These are phyloP conservation scores for Fusarium buharicum DNA, from an alignment of 2,329 filamentous ascomycete genomes.

Conservation along the genomic window DNA sequence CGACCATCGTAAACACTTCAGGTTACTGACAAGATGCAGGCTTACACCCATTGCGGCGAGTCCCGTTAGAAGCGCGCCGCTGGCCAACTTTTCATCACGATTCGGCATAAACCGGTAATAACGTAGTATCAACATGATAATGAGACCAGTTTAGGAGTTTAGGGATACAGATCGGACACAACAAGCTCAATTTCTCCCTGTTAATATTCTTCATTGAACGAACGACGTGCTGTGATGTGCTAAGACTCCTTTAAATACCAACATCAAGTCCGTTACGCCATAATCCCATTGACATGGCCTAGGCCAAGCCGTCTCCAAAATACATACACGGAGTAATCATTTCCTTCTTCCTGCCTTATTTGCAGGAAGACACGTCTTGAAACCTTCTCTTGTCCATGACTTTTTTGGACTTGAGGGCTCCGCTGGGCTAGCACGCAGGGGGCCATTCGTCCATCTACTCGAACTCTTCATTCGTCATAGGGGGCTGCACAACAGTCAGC, in stretches of 20 bases:
- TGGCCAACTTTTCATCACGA: conserved; percentile 78
- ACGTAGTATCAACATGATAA: conserved; percentile 12
- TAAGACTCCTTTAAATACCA: conserved; percentile 26
- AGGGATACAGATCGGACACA: neutral
- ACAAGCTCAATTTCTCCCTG: neutral
- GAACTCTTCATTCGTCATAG: conserved; percentile 60
- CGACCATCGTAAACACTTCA: neutral
- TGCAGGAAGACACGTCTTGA: neutral
- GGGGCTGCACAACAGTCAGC: conserved; percentile 49
- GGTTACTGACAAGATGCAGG: conserved; percentile 54
- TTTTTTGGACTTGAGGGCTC: neutral
- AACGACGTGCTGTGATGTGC: conserved; percentile 31
- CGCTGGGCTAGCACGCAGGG: no score
- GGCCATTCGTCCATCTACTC: conserved; percentile 33
- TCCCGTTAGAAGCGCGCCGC: conserved; percentile 69
- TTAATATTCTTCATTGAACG: conserved; percentile 12
- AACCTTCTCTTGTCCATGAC: neutral
- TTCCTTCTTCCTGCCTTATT: conserved; percentile 1
- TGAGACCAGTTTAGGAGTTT: conserved; percentile 1
- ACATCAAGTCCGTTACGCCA: conserved; percentile 40
- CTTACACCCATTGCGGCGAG: conserved; percentile 72
- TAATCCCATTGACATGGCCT: conserved; percentile 28
- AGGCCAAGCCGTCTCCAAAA: conserved; percentile 7
- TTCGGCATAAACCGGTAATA: conserved; percentile 69
- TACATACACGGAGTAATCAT: conserved; percentile 22